Conservation (phyloP, 2,329 filamentous ascomycete genomes). For the Proliferodiscus dingleyae region DNA sequence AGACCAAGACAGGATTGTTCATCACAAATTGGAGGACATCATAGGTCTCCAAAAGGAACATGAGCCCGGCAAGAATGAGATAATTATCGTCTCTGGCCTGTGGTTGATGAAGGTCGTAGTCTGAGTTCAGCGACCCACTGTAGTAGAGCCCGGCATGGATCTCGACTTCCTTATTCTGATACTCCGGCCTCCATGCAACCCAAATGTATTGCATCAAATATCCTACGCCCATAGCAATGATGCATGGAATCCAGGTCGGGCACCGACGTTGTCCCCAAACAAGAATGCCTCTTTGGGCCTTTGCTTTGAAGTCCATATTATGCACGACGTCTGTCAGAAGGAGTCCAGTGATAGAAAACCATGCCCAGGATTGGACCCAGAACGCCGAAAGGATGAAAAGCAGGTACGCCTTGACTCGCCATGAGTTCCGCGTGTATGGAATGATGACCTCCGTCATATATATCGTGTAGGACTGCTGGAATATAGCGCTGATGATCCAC, state of each 20-base stretch:
- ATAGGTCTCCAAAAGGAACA: neutral
- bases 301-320: constrained; percentile 36
- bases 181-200: constrained; percentile 35
- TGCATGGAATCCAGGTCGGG: constrained; percentile 33
- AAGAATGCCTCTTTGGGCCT: constrained; percentile 23
- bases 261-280: constrained; percentile 13
- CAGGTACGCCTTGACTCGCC: constrained; percentile 13
- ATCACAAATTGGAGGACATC: neutral
- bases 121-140: neutral
- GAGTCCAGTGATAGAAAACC: constrained; percentile 40
- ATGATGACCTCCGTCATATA: constrained; percentile 45
- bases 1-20: neutral
- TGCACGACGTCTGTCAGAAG: constrained; percentile 37
- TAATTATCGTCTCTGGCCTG: neutral
- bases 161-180: constrained; percentile 34
- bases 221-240: constrained; percentile 17
- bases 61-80: neutral
- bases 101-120: neutral
- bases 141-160: constrained; percentile 33
- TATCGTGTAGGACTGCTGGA: constrained; percentile 42
- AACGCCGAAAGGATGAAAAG: constrained; percentile 41
- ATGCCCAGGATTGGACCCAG: constrained; percentile 44
- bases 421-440: constrained; percentile 23
- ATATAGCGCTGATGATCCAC: constrained; percentile 42
- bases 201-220: constrained; percentile 39